Conservation (phyloP, 1,284 basidiomycete genomes). For the Coriolopsis trogii region DNA sequence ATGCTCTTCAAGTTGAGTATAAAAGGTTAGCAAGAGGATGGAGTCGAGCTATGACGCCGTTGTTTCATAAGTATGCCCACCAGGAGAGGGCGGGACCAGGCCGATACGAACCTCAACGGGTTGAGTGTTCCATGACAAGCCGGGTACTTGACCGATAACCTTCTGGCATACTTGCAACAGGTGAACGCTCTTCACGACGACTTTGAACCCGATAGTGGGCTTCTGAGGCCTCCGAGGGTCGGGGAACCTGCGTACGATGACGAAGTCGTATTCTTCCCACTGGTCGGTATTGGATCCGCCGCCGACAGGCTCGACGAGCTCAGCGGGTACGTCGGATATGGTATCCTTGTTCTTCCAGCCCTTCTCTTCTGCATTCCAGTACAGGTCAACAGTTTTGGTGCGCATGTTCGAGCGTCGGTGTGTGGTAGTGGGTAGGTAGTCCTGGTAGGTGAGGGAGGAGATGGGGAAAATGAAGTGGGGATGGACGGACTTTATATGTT, state of each 20-base stretch:
- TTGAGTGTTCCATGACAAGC: slow-evolving; percentile 58
- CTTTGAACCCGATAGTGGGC: slow-evolving; percentile 45
- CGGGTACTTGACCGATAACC: slow-evolving; percentile 52
- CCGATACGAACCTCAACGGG: slow-evolving; percentile 58
- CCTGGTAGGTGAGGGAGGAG: too few relatives aligned
- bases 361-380: slow-evolving; percentile 54
- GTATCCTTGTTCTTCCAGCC: slow-evolving; percentile 59
- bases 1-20: slow-evolving; percentile 48
- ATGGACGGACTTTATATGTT: too few relatives aligned
- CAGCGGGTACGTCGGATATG: slow-evolving; percentile 49
- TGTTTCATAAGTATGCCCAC: background rate
- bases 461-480: too few relatives aligned
- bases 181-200: slow-evolving; percentile 56
- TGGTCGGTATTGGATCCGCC: slow-evolving; percentile 38
- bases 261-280: slow-evolving; percentile 57
- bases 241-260: slow-evolving; percentile 54
- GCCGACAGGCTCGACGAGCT: slow-evolving; percentile 36
- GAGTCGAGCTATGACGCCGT: slow-evolving; percentile 46
- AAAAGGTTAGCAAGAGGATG: slow-evolving; percentile 52
- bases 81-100: too few relatives aligned
- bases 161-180: slow-evolving; percentile 54
- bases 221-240: slow-evolving; percentile 7
- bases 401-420: slow-evolving; percentile 37
- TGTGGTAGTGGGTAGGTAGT: background rate
- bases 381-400: slow-evolving; percentile 57